Evolutionary conservation across 495 filamentous ascomycete genomes (phyloP).

Genomic region (Cudoniella acicularis): DNA sequence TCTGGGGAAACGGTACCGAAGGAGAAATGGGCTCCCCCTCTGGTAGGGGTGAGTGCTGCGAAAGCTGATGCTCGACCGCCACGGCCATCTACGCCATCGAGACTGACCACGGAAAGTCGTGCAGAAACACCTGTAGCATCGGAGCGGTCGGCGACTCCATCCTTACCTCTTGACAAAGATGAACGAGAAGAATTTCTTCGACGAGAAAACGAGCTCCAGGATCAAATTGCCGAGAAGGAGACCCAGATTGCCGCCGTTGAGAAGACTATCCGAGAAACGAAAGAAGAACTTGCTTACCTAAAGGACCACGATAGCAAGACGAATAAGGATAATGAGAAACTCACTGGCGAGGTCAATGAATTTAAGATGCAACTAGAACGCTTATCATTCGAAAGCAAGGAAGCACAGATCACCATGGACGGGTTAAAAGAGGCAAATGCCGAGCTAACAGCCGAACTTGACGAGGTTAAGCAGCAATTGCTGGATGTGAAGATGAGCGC

Average conservation of each 20-base stretch:
- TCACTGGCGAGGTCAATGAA: constrained; percentile 81
- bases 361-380: constrained; percentile 94
- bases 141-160: constrained; percentile 83
- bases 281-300: constrained; percentile 74
- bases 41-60: constrained; percentile 47
- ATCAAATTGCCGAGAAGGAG: constrained; percentile 92
- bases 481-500: constrained; percentile 93
- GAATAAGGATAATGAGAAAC: constrained; percentile 80
- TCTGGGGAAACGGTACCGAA: constrained; percentile 83
- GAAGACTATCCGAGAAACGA: constrained; percentile 70
- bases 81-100: constrained; percentile 78
- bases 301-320: constrained; percentile 79
- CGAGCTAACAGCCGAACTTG: constrained; percentile 85
- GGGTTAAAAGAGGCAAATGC: constrained; percentile 91
- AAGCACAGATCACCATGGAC: constrained; percentile 96
- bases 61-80: constrained; percentile 58
- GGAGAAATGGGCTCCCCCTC: constrained; percentile 69
- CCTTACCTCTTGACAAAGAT: constrained; percentile 86
- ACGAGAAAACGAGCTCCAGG: constrained; percentile 94
- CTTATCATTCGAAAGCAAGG: constrained; percentile 92
- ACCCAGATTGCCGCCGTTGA: constrained; percentile 73
- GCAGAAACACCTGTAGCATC: constrained; percentile 61
- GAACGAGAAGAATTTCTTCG: constrained; percentile 94
- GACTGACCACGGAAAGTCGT: constrained; percentile 73
- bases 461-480: constrained; percentile 95